Base-by-base conservation (phyloP, 176 grass and related monocot genomes). In the Ampelocalamus luodianensis region DNA sequence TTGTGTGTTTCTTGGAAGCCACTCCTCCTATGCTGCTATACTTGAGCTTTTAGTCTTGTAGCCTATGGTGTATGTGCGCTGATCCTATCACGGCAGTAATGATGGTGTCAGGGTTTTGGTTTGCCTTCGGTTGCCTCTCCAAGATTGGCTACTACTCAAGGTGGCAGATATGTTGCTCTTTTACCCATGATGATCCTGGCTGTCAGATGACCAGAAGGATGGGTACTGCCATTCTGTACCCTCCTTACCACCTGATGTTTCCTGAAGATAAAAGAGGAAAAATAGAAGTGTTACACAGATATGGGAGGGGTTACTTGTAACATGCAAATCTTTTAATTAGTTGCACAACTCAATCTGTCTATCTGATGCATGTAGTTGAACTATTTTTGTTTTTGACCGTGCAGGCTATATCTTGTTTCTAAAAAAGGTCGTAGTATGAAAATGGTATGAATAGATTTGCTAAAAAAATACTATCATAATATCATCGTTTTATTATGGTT, bases 141-240 rank as follows among this genome's bases (percentile, higher is more conserved):
- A 65, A 90, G 38, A 46, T 79, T 71, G 75, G 27, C 70, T 83
- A 34, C 48, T 61, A 14, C 61, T 77, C 58, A 84, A 73, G 56
- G 76, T 80, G 50, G 46, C 20, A 48, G 72, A 51, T 77, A 15
- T 39, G 69, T 72, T 83, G 76, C 70, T 84, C 61, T 66, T 64
- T 87, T 89, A 85, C 26, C 90, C 90, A 87, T 85, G 87, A 79
- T 78, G 87, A 93, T 94, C 75, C 87, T 89, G 85, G 77, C 66
- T 82, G 87, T 89, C 82, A 89, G 90, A 55, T 76, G 88, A 59
- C 83, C 90, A 94, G 84, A 89, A 97, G 78, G 93, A 83, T 82
- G 89, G 45, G 87, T 90, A 97, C 84, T 82, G 90, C 95, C 95
- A 97, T 46, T 88, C 88, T 16, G 81, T 78, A 59, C 80, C 74